Conservation (phyloP, 495 filamentous ascomycete species). For the Lepraria neglecta region DNA sequence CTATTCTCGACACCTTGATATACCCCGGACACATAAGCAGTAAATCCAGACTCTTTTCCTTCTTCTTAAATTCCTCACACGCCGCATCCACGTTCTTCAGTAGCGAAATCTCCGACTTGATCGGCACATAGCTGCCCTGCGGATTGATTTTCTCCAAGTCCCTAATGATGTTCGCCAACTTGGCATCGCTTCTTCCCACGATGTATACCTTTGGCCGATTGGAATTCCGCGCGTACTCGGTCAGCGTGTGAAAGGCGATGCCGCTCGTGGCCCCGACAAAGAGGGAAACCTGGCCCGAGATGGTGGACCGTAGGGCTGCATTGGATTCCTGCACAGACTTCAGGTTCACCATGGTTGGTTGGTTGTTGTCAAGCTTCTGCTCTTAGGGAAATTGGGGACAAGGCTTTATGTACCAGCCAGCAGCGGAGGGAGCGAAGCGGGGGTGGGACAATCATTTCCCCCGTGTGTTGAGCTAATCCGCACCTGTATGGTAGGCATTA, state of each 20-base stretch:
- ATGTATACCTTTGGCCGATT: constrained; percentile 37
- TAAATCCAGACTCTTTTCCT: constrained; percentile 27
- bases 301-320: constrained; percentile 19
- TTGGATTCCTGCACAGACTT: constrained; percentile 27
- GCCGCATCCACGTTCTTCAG: constrained; percentile 20
- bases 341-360: constrained; percentile 24
- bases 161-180: constrained; percentile 42
- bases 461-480: too few species aligned
- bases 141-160: constrained; percentile 35
- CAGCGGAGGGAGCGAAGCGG: too few species aligned
- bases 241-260: constrained; percentile 55
- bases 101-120: constrained; percentile 16
- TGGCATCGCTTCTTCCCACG: constrained; percentile 31
- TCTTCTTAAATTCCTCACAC: constrained; percentile 17
- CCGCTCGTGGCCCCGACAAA: constrained; percentile 60
- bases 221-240: constrained; percentile 48
- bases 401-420: too few species aligned
- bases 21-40: constrained; percentile 31
- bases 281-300: constrained; percentile 28
- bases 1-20: constrained; percentile 8
- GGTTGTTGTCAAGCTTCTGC: too few species aligned
- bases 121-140: constrained; percentile 12
- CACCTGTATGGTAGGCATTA: too few species aligned
- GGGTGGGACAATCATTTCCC: too few species aligned
- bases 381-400: too few species aligned